Evolutionary conservation across 2,329 filamentous ascomycete species (phyloP).

Genomic region (Orbilia brochopaga): DNA sequence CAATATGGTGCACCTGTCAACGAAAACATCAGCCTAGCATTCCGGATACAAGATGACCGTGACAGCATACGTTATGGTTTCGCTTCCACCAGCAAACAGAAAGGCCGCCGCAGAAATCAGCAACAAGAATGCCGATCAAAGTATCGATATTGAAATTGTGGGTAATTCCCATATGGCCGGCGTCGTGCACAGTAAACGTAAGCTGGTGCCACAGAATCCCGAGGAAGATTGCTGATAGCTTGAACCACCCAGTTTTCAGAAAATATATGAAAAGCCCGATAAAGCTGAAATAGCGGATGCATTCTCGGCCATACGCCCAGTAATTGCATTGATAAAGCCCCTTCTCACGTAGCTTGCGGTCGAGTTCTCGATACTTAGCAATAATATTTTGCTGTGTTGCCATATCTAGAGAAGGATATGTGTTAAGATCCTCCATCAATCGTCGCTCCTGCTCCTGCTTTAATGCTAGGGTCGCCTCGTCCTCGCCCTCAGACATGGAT

Average conservation of each 20-base stretch:
- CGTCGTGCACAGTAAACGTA: slow-evolving; percentile 91
- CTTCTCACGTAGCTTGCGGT: slow-evolving; percentile 73
- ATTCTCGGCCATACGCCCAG: slow-evolving; percentile 76
- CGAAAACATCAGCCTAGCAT: slow-evolving; percentile 4
- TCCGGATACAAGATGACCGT: no score
- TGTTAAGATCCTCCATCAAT: slow-evolving; percentile 70
- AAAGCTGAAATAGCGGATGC: slow-evolving; percentile 72
- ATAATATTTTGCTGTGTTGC: slow-evolving; percentile 77
- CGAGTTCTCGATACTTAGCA: slow-evolving; percentile 78
- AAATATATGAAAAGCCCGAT: slow-evolving; percentile 68
- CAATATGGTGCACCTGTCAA: slow-evolving; percentile 76
- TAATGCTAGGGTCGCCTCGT: slow-evolving; percentile 57
- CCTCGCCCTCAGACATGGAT: slow-evolving; percentile 59
- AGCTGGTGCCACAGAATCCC: slow-evolving; percentile 93
- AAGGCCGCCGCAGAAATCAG: slow-evolving; percentile 85
- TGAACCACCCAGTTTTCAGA: slow-evolving; percentile 71
- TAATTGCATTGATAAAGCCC: slow-evolving; percentile 87
- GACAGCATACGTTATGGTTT: slow-evolving; percentile 74
- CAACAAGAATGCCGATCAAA: slow-evolving; percentile 85
- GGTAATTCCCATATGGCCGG: slow-evolving; percentile 96
- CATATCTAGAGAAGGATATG: slow-evolving; percentile 78
- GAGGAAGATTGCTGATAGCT: slow-evolving; percentile 73
- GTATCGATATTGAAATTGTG: slow-evolving; percentile 84
- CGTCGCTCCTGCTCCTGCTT: slow-evolving; percentile 43
- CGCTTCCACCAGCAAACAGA: slow-evolving; percentile 97